Base-by-base conservation (phyloP, 2,329 filamentous ascomycete genomes). In the Ceratocystis huliohia region DNA sequence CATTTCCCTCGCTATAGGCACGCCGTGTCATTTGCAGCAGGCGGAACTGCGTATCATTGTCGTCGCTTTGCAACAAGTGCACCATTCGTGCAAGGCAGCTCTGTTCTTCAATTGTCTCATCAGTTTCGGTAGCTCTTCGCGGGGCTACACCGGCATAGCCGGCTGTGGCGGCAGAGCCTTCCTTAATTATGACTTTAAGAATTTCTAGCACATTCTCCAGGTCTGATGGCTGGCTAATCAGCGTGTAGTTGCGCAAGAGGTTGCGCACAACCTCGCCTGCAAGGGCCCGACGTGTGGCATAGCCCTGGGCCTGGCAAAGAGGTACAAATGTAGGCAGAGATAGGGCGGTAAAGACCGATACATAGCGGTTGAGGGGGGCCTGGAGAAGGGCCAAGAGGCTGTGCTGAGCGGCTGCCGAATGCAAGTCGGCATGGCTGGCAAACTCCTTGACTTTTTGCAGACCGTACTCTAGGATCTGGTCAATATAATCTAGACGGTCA, bases 41-140 rank as follows among this genome's bases (percentile, higher is more conserved):
- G 78, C 91, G 91, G 78, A 96, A 94, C 74, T 99, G 94, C 0
- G 88, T 95, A 71, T 96, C 91, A 72, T 97, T 97, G 73, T 95
- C 84, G 45, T 89, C 81, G 57, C 85, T 88, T 67, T 90, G 82
- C 64, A 99, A 84, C 66, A 96, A 80, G 76, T 99, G 94, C 20
- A 96, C 86, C 73, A 99, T 87, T 71, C 94, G 84, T 45, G 94
- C 94, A 65, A 99, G 81, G 91, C 91, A 96, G 64, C 94, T 94
- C 79, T 99, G 94, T 77, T 99, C 94, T 76, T 99, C 93, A 72
- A 97, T 86, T 0, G 93, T 97, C 78, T 99, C 95, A 69, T 99
- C 94, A 0, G 94, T 97, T 78, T 99, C 95, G 61, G 82, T 74
- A 0, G 79, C 84, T 69, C 91, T 86, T 69, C 90, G 82, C 73